Evolutionary conservation across 1,284 basidiomycete species (phyloP).

Genomic region (Tilletiaria anomala): DNA sequence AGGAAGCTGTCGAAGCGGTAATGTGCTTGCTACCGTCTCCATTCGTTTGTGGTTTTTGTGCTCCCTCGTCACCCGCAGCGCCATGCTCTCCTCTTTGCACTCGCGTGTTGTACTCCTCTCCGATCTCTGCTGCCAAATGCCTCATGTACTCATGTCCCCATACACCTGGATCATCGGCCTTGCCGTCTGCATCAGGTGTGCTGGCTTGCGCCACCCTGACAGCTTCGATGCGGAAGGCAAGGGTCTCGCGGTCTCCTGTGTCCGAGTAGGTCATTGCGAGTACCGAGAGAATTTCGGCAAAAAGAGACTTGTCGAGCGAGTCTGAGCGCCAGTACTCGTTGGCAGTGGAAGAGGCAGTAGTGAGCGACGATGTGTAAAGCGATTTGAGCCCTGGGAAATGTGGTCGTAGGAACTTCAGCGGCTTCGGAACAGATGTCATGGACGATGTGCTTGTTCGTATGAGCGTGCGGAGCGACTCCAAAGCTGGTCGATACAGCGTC

Average conservation of each 20-base stretch:
- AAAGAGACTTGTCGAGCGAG: conserved; percentile 54
- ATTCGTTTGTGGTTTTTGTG: neutral
- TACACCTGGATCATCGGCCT: conserved; percentile 57
- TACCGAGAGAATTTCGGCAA: conserved; percentile 96
- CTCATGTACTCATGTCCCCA: conserved; percentile 99
- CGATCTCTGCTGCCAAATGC: conserved; percentile 88
- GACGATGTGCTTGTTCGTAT: conserved; percentile 95
- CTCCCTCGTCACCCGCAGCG: neutral
- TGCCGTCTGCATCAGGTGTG: neutral
- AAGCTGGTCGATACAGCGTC: conserved; percentile 68
- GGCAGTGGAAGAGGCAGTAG: conserved; percentile 4
- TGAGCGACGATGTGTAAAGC: conserved; percentile 24
- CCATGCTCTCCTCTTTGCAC: conserved; percentile 13
- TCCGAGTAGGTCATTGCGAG: conserved; percentile 99
- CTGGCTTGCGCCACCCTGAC: conserved; percentile 13
- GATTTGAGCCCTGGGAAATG: conserved; percentile 66
- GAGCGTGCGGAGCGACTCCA: conserved; percentile 83
- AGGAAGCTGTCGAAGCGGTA: conserved; percentile 21
- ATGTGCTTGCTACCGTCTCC: neutral
- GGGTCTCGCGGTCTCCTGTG: conserved; percentile 82
- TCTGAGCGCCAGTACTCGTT: conserved; percentile 6
- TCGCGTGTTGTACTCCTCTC: conserved; percentile 65
- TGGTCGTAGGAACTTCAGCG: conserved; percentile 92
- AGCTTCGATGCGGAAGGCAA: conserved; percentile 42
- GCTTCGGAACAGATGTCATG: conserved; percentile 99